Evolutionary conservation across 805 yeast species (phyloP), one percentile per base, ranked within the genome.

Genomic region (Yarrowia yakushimensis): DNA sequence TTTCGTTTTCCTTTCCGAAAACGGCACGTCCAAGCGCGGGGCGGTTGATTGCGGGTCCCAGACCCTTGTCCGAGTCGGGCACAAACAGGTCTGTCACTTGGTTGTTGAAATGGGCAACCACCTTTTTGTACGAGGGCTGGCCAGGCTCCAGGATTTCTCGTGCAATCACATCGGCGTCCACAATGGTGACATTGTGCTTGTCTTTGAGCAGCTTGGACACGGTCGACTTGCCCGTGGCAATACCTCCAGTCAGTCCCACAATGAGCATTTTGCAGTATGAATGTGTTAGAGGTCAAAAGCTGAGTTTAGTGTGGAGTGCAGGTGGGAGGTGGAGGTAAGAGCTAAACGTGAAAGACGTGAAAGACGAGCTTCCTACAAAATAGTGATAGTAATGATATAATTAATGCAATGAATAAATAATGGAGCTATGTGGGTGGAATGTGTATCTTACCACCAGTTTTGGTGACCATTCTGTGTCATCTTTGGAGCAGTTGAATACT

Each of bases 231-330:
- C 99, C 99, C n/a, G 94, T 82, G 5, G 97, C 97, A 55, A 94
- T 94, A 1, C 97, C 97, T 1, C 99, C 99, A 0, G 99, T 94
- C n/a, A 94, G 81, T 0, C 99, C 99, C 6, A 94, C 81, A 31
- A 94, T 81, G 46, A 94, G 81, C 99, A 94, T 43, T n/a, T 27
- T 93, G 25, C 12, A 63, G 33, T 23, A 22, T 46, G 54, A 15
- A 15, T 10, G 20, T 27, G 39, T 9, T 22, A 4, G 27, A 46
- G 28, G 31, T 31, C 30, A 25, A 39, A 11, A 18, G 37, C 34
- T 30, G 28, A 33, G 28, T 48, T 31, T 11, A 15, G 34, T 28
- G 39, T 31, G 39, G 36, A 45, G 52, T 48, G 55, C 55, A 48
- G 55, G 9, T 46, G 54, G 36, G 54, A 31, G 54, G 54, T 46